phyloP scores from a whole-genome alignment of 345 rosid species.

The Reutealis trisperma region DNA sequence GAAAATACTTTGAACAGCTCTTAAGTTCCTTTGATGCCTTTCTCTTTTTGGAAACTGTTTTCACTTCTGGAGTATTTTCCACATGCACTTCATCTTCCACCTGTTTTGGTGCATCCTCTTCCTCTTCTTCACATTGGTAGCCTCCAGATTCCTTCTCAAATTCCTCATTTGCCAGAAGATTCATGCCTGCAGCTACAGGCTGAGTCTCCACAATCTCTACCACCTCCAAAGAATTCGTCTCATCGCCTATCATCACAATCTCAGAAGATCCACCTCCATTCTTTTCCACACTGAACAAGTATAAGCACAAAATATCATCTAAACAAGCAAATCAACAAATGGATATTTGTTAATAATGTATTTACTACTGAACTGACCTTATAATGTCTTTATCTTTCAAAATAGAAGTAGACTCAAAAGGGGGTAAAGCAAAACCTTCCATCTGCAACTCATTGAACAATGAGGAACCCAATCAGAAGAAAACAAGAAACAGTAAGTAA shows the following conservation, averaged over 20 bases:
- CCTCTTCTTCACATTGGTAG: conserved; percentile 63
- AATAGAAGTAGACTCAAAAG: conserved; percentile 72
- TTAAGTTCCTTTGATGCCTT: conserved; percentile 57
- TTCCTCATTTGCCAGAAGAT: conserved; percentile 68
- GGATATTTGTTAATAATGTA: neutral
- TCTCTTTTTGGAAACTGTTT: conserved; percentile 62
- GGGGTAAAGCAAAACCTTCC: conserved; percentile 89
- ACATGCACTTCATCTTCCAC: conserved; percentile 24
- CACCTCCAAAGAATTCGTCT: conserved; percentile 31
- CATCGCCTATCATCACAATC: conserved; percentile 29
- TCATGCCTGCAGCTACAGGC: conserved; percentile 31
- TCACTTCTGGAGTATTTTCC: conserved; percentile 37
- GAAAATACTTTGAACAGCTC: conserved; percentile 59
- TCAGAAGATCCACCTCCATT: conserved; percentile 41
- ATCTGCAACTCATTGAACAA: conserved; percentile 52
- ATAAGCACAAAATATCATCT: neutral
- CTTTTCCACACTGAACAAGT: conserved; percentile 57
- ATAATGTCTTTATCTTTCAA: conserved; percentile 79
- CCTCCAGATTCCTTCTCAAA: conserved; percentile 65
- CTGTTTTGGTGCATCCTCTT: conserved; percentile 45
- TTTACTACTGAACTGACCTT: conserved; percentile 44
- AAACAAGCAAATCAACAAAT: neutral
- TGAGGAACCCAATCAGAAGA: neutral
- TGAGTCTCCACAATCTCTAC: conserved; percentile 44
- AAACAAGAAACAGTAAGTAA: neutral